A percentile compares a stretch with the other conserved stretches of the same genome.
Conservation (phyloP, 2,329 filamentous ascomycete species). For the Xylaria sp. region DNA sequence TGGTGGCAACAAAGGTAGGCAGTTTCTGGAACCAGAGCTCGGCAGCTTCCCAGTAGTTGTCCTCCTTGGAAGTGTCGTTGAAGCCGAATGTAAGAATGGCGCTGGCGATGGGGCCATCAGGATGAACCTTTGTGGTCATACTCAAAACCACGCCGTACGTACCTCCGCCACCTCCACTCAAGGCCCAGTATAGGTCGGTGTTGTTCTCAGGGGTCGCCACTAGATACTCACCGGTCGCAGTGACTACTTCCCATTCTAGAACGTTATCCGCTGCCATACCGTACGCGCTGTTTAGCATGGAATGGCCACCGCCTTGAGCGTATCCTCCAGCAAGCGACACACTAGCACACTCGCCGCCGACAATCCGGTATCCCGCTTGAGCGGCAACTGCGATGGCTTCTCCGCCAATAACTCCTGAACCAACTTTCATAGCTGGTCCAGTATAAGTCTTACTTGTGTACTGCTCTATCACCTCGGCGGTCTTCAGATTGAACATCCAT, state of each 20-base stretch:
- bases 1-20: neutral
- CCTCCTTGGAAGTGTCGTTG: neutral
- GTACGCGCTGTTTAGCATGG: constrained; percentile 57
- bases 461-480: constrained; percentile 42
- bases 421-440: constrained; percentile 64
- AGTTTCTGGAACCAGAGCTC: neutral
- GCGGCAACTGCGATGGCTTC: constrained; percentile 61
- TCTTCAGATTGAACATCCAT: constrained; percentile 51
- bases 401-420: constrained; percentile 61
- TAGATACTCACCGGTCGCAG: constrained; percentile 54
- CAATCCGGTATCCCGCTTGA: constrained; percentile 52
- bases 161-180: constrained; percentile 55
- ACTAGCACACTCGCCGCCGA: constrained; percentile 44
- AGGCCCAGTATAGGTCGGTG: constrained; percentile 59
- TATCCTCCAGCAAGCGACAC: constrained; percentile 5
- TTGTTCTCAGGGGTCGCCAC: constrained; percentile 53
- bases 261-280: constrained; percentile 60
- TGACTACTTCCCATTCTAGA: constrained; percentile 58
- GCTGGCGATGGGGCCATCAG: constrained; percentile 35
- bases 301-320: constrained; percentile 61
- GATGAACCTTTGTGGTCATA: constrained; percentile 49
- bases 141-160: constrained; percentile 55
- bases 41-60: constrained; percentile 12
- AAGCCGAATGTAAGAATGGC: neutral
- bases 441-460: constrained; percentile 49